Base-by-base conservation (phyloP, 768 basidiomycete species). In the Omphalotus guepiniiformis region DNA sequence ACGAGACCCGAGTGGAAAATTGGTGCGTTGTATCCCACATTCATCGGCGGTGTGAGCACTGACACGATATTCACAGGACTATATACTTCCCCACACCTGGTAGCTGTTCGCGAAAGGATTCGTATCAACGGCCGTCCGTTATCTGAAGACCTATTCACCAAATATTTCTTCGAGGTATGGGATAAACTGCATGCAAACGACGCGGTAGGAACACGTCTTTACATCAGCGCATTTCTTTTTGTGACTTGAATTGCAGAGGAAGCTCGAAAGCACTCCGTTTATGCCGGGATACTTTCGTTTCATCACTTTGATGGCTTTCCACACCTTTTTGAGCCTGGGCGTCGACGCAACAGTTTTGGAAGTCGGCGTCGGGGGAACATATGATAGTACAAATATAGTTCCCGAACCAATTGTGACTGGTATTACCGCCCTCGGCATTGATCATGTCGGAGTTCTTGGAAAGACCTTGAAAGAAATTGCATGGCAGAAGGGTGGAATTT, bases 141-240 rank as follows among this genome's bases (percentile, higher is more conserved):
- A 48, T 87, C 90, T 1, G 95, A 98, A 60, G 83, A 86, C 13
- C 67, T 82, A 27, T 99, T 99, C 64, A 76, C 93, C 11, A 83
- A 78, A 59, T 96, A 85, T 63, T 98, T 98, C 68, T 99, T 93
- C 57, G 87, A 97, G 57, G 87, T 98, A 1, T 99, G 95, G 95
- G 88, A 97, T 58, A 78, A 73, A 50, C 72, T 97, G 7, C 74
- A 84, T 41, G 56, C 63, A 34, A 86, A 87, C 53, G 68, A 76
- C 29, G 63, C 68, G 56, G 93, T 93, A 57, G 34, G 72, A 61
- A 16, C 3, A 35, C 38, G 34, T 29, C 38, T 42, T 30, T 16
- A 39, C 37, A 29, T 32, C 32, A 18, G 12, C 8, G 15, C 28
- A 26, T 42, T 38, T 29, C 30, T 47, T 42, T 52, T 30, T 16